Conservation (phyloP, 805 yeast species). For the Candida hungchunana region DNA sequence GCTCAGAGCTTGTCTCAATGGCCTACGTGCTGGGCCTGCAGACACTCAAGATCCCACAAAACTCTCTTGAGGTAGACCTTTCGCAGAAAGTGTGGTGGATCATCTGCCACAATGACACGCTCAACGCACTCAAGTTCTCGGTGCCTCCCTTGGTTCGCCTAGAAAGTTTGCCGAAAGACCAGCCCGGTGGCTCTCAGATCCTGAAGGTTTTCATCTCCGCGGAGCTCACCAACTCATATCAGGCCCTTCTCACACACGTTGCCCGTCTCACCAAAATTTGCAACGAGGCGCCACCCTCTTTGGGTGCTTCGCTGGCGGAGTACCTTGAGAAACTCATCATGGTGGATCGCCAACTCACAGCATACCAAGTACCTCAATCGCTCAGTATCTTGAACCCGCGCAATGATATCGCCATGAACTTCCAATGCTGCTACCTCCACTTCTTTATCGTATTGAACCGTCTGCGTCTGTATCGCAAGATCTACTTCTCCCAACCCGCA, state of each 20-base stretch:
- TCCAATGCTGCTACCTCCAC: constrained; percentile 19
- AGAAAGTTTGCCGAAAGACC: constrained; percentile 9
- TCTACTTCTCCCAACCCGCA: constrained; percentile 13
- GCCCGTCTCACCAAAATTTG: constrained; percentile 20
- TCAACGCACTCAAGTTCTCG: constrained; percentile 17
- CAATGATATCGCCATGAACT: constrained; percentile 13
- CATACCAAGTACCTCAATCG: constrained; percentile 14
- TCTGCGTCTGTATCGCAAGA: constrained; percentile 16
- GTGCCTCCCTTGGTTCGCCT: constrained; percentile 18
- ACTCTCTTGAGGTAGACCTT: constrained; percentile 16
- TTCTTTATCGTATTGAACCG: constrained; percentile 15
- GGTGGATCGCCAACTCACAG: constrained; percentile 20
- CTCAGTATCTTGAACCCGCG: constrained; percentile 16
- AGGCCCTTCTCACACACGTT: constrained; percentile 18
- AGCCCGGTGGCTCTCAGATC: constrained; percentile 16
- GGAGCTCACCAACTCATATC: constrained; percentile 15
- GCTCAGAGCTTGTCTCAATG: constrained; percentile 23
- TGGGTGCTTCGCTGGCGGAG: constrained; percentile 12
- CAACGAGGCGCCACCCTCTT: constrained; percentile 17
- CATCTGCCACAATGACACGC: constrained; percentile 19
- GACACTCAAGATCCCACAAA: constrained; percentile 18
- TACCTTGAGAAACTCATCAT: constrained; percentile 18
- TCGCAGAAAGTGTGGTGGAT: constrained; percentile 23
- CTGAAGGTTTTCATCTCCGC: constrained; percentile 24
- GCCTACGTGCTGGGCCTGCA: constrained; percentile 21